Evolutionary conservation across 2,329 filamentous ascomycete genomes (phyloP).

Genomic region (Cercospora canescens): DNA sequence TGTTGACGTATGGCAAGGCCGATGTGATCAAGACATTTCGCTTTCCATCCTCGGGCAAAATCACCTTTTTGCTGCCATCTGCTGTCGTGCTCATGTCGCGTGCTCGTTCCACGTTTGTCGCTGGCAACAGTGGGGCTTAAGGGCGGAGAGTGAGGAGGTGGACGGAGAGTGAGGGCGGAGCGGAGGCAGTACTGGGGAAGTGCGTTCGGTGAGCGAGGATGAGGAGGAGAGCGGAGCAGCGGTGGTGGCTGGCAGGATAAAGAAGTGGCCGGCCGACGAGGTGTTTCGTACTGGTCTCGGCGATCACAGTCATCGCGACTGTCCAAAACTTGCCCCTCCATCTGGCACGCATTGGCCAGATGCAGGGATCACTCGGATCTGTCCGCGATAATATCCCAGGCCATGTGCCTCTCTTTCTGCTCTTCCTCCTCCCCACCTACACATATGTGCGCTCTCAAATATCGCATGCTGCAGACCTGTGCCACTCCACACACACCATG

Average conservation of each 20-base stretch:
- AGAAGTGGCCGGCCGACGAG: neutral
- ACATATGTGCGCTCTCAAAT: no score
- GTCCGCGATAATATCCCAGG: neutral
- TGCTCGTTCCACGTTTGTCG: neutral
- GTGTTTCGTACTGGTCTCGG: neutral
- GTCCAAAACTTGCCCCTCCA: neutral
- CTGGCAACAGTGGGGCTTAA: neutral
- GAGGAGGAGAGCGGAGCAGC: no score
- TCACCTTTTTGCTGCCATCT: slow-evolving; percentile 26
- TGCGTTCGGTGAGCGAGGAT: neutral
- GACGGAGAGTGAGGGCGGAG: neutral
- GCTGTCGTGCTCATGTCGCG: slow-evolving; percentile 12
- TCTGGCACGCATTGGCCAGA: slow-evolving; percentile 1
- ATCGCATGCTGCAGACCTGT: no score
- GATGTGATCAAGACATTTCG: slow-evolving; percentile 88
- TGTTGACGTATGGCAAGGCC: slow-evolving; percentile 83
- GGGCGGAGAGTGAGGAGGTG: neutral
- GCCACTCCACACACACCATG: no score
- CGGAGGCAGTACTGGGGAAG: neutral
- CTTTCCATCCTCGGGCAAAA: slow-evolving; percentile 58
- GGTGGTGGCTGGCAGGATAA: neutral
- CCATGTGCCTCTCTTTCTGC: no score
- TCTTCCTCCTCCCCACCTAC: no score
- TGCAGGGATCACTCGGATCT: neutral
- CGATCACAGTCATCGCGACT: slow-evolving; percentile 3